Evolutionary conservation across 352 stramenopile genomes (phyloP), one percentile per base, ranked within the genome.

Genomic region (Pythium pyrilobum): DNA sequence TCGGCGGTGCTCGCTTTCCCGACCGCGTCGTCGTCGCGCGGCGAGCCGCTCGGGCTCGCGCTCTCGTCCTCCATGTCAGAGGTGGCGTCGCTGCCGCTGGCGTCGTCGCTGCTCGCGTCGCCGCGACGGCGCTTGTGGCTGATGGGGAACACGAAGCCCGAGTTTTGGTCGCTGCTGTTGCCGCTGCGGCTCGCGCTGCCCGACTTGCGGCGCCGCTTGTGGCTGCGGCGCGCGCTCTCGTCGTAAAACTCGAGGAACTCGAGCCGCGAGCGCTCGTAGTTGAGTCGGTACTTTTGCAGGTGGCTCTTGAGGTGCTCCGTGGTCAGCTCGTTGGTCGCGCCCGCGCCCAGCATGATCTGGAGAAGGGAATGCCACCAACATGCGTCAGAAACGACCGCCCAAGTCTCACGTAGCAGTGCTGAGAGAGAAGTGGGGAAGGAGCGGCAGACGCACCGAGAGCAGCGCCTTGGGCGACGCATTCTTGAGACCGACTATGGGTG

Each of bases 241-340:
- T 95, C 81, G 58, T 89, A 93, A 51, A 84, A 90, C 58, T 89
- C 79, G 29, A 95, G 75, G 51, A 95, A 95, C 63, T 95, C 81
- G 57, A 76, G 67, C 7, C 85, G 77, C 27, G 85, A 95, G 27
- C 78, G 77, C 43, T 95, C 82, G 56, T 93, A 92, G 48, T 95
- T 92, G 48, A 92, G 77, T 16, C 85, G 81, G 64, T 92, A 95
- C 62, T 95, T 95, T 57, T 95, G 85, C 62, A 95, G 40, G 62
- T 95, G 85, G 42, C 80, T 92, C 68, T 95, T 95, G 25, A 95
- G 66, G 34, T 93, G 85, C 50, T 93, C 85, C 21, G 85, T 95
- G 34, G 85, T 95, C 36, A 95, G 73, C 16, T 76, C 81, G 21
- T 67, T 49, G 38, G 74, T 73, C 0, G 64, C 70, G 36, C 72